Evolutionary conservation across 352 stramenopile genomes (phyloP), one percentile per base, ranked within the genome.

Genomic region (Globisporangium paddicum): DNA sequence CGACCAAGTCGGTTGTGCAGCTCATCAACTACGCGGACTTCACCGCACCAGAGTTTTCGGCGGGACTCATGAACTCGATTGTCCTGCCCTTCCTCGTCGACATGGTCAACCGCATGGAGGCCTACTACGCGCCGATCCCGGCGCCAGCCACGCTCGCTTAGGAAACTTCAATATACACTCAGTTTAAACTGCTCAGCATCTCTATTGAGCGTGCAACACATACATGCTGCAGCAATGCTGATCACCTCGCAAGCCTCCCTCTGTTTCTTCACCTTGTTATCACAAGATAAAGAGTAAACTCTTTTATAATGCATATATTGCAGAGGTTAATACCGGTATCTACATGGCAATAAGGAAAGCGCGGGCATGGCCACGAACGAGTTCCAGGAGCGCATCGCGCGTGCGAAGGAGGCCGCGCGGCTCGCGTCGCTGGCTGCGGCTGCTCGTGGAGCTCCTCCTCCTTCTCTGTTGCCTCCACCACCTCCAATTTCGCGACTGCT

Each of bases 341-440:
- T n/a, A n/a, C n/a, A n/a, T n/a, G n/a, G 38, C 19, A 26, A 47
- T 26, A 26, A 47, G 38, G 45, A 52, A 50, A 50, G 25, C 8
- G 44, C 25, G 25, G 16, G 28, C 30, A 53, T 53, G 47, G 47
- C 32, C 26, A 40, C 28, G 26, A 26, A 53, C 49, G 45, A 68
- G 35, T 84, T 87, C 71, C 71, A 86, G 55, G 65, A 72, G 52
- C 75, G 72, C 32, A 86, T 86, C 30, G 75, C 75, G 5, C 67
- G 77, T 48, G 75, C 75, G 34, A 81, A 85, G 47, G 72, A 83
- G 38, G 71, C 75, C 4, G 75, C 73, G 34, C 75, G 78, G 5
- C 57, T 88, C 51, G 67, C 78, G 25, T 82, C 78, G 6, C 71
- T 84, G 38, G 72, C 73, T 7, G 74, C 68, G 7, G 45, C 63